Percentiles rank a stretch among this genome's conserved stretches.
Conservation (phyloP, 2,329 filamentous ascomycete genomes). For the Aspergillus ustus region DNA sequence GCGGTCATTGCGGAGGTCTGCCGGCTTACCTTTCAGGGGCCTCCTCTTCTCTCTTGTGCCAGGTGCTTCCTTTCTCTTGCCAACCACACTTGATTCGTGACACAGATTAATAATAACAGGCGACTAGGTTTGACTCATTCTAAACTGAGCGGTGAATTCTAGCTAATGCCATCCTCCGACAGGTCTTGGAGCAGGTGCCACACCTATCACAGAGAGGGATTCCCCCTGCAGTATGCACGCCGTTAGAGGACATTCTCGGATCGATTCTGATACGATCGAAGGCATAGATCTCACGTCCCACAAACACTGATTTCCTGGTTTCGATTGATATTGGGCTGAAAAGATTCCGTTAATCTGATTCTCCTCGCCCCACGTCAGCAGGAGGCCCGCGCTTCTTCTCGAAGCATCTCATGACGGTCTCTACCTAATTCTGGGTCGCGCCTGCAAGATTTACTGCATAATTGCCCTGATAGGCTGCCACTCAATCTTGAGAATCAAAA, state of each 20-base stretch:
- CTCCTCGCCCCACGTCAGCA: not conserved
- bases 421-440: not conserved
- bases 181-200: not conserved
- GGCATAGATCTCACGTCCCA: not conserved
- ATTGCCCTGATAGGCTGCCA: not conserved
- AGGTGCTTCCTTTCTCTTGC: not conserved
- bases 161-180: not conserved
- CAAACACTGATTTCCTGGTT: not conserved
- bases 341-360: not conserved
- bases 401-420: not conserved
- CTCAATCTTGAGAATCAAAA: not conserved
- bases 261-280: not conserved
- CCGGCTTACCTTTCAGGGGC: too few relatives aligned
- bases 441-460: not conserved
- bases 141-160: constrained; percentile 5
- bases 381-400: not conserved
- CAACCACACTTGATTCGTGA: not conserved
- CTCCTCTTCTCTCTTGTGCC: not conserved
- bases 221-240: not conserved
- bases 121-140: not conserved
- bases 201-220: not conserved
- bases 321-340: not conserved
- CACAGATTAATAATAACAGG: not conserved
- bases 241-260: not conserved
- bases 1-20: not conserved